phyloP scores from a whole-genome alignment of 164 flowering plant genomes.

The Sedum album region DNA sequence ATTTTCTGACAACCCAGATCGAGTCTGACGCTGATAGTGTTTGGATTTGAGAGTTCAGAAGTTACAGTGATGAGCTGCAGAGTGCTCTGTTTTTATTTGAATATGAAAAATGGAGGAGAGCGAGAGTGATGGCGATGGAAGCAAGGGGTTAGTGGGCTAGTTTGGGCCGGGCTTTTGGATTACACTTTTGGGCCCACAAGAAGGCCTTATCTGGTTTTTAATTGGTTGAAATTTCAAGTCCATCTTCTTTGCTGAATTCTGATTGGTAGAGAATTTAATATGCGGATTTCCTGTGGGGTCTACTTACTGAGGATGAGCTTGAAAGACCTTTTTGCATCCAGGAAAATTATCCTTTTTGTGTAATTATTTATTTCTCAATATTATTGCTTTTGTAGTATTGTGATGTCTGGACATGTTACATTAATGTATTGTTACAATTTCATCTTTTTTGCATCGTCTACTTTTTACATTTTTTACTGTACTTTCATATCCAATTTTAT shows the following conservation, averaged over 20 bases:
- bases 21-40: background rate
- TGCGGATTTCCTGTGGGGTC: conserved; percentile 40
- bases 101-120: background rate
- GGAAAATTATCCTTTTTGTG: background rate
- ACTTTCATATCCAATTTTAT: background rate
- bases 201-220: conserved; percentile 46
- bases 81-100: conserved; percentile 2
- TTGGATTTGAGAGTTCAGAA: background rate
- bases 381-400: background rate
- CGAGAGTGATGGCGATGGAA: background rate
- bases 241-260: conserved; percentile 26
- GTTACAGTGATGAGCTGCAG: conserved; percentile 5
- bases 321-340: conserved; percentile 1
- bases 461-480: too few relatives aligned
- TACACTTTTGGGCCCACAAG: conserved; percentile 39
- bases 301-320: conserved; percentile 14
- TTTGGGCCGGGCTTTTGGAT: conserved; percentile 9
- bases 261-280: conserved; percentile 34
- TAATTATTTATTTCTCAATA: background rate
- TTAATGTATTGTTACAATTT: too few relatives aligned
- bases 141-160: conserved; percentile 9
- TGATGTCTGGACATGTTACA: too few relatives aligned
- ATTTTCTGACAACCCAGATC: conserved; percentile 21
- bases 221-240: conserved; percentile 38
- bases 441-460: too few relatives aligned